Evolutionary conservation across 441 rosid species (phyloP).

Genomic region (Lepidium campestre): DNA sequence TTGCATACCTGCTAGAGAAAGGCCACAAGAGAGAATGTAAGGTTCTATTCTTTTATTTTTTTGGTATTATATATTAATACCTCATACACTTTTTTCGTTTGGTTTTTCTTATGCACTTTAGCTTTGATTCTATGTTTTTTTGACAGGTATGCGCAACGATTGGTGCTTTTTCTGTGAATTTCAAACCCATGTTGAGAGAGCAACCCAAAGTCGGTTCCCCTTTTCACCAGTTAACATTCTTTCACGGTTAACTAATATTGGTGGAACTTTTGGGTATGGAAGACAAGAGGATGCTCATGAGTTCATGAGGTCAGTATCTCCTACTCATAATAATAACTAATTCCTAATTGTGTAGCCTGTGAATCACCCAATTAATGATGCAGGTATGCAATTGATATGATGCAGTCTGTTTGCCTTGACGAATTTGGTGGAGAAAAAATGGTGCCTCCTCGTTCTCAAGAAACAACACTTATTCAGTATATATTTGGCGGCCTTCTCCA

Average conservation of each 20-base stretch:
- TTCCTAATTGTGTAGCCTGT: neutral
- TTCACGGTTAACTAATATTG: constrained; percentile 77
- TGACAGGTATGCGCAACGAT: constrained; percentile 67
- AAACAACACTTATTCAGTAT: constrained; percentile 89
- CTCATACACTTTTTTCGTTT: neutral
- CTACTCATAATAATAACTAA: neutral
- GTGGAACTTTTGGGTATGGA: constrained; percentile 96
- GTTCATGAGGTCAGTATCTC: constrained; percentile 70
- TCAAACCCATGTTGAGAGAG: constrained; percentile 76
- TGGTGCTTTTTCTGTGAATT: constrained; percentile 95
- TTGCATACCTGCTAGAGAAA: constrained; percentile 79
- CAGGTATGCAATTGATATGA: constrained; percentile 87
- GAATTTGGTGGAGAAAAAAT: constrained; percentile 94
- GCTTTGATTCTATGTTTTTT: constrained; percentile 5
- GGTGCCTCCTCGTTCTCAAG: constrained; percentile 64
- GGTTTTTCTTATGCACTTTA: neutral
- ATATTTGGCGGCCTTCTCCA: constrained; percentile 93
- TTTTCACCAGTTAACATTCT: constrained; percentile 85
- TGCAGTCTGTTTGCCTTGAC: constrained; percentile 94
- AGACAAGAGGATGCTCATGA: constrained; percentile 99
- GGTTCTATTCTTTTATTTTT: neutral
- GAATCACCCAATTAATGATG: constrained; percentile 4
- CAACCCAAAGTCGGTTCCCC: constrained; percentile 53
- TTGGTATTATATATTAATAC: neutral
- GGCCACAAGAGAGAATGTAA: constrained; percentile 82